Base-by-base conservation (phyloP, 2,329 filamentous ascomycete genomes). In the Pseudodiploospora longispora region DNA sequence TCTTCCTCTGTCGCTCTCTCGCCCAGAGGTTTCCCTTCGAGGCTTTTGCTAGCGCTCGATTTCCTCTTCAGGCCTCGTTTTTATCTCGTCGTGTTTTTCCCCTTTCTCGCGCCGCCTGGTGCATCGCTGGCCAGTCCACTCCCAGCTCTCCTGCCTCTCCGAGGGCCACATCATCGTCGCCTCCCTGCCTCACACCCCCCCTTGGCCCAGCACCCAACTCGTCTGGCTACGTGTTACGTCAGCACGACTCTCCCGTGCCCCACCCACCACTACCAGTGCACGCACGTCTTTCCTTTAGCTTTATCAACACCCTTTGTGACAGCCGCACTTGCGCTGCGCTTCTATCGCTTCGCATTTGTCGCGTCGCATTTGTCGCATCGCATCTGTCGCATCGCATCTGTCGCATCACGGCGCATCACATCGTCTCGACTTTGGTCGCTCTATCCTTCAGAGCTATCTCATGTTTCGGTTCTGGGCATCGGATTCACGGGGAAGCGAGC, bases 381-480 rank as follows among this genome's bases (percentile, higher is more conserved):
- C 49, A 50, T 52, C 52, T 50, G 48, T 55, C 52, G 49, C 50
- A n/a, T n/a, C n/a, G n/a, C 50, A 34, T 34, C 32, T 9, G 34
- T 44, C 45, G 38, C 34, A 46, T 43, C 27, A 49, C 48, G 45
- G 38, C 27, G 35, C 43, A 35, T 46, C 6, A 31, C 30, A 40
- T 40, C 43, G 35, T 33, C 36, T 33, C 32, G 38, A 52, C 51
- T 47, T 53, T 43, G 41, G 49, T 53, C 55, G 57, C 61, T 19
- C 19, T 19, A 19, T 19, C 19, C 19, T 19, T 19, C 19, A 19
- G 19, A 19, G 62, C 61, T 66, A 69, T 65, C 69, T 69, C 65
- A 81, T 81, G 77, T 80, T 82, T 65, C 71, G 74, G 54, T 76
- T 80, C 59, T 81, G 76, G 75, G 67, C 70, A 57, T 70, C 73